Evolutionary conservation across 1,284 basidiomycete species (phyloP), one percentile per base, ranked within the genome.

Genomic region (Omphalotus olearius): DNA sequence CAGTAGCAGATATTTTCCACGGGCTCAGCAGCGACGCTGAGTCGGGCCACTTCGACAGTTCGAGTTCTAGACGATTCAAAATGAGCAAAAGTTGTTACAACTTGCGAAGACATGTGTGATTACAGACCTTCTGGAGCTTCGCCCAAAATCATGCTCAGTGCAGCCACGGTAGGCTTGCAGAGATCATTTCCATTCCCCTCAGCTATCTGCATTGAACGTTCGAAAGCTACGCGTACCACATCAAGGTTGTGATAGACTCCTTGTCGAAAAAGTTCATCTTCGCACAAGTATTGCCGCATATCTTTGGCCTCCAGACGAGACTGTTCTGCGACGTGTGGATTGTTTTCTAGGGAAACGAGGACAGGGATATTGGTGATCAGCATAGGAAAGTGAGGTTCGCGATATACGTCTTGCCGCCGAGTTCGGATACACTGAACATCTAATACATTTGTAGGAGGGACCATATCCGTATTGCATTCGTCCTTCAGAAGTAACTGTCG

Each of bases 1-100:
- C 82, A 0, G 89, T 89, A 1, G 85, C 85, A 14, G 84, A 80
- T 33, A 91, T 78, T 61, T 87, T 87, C 87, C 88, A 91, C 0
- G 88, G 88, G 55, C 85, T 89, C 20, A 91, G 72, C 36, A 84
- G 70, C 18, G 77, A 80, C 0, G 79, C 79, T 5, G 83, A 76
- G 50, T 78, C 71, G 13, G 80, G 76, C 75, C 82, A 85, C 42
- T 80, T 78, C 20, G 76, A 75, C 16, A 79, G 67, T 36, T 79
- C 78, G n/a, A 78, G 68, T 50, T 76, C 75, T 61, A 67, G 63
- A 59, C 58, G 52, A 23, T 18, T 1, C 30, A 55, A 40, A 20
- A 17, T 28, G 30, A 18, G 26, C 20, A n/a, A 5, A 5, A 18
- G 16, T 40, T 13, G n/a, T n/a, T n/a, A n/a, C n/a, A 7, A n/a